Base-by-base conservation (phyloP, 495 filamentous ascomycete genomes). In the Aspergillus cavernicola region DNA sequence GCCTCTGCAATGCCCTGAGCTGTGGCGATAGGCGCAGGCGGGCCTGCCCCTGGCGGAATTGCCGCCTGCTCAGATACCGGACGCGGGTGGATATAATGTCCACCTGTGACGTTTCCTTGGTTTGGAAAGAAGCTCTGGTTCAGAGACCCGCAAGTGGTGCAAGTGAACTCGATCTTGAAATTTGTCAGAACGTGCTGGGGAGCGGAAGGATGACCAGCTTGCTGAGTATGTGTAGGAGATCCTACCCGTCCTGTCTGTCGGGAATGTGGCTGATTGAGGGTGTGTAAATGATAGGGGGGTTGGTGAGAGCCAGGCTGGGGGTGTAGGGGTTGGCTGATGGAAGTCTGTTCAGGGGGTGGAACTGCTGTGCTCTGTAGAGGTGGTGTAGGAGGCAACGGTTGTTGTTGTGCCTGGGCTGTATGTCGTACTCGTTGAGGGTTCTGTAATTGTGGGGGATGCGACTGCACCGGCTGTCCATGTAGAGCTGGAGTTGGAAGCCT, bases 81-180 rank as follows among this genome's bases (percentile, higher is more conserved):
- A 19, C 65, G 66, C 28, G 64, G 64, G 32, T 57, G 19, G 41
- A 76, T 57, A 36, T 71, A 74, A 33, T 47, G 58, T 20, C 53
- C 57, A 16, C 67, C 63, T 1, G 70, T 68, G 29, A 73, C 65
- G 44, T 74, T 70, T 7, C 73, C 71, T 33, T 74, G 70, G 19
- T 73, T 73, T 8, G 71, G 71, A 28, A 74, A 71, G 47, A 74
- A 76, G 52, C 73, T 71, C 42, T 76, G 71, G 43, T 76, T 76
- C 18, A 74, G 45, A 24, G 68, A 57, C n/a, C 73, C 73, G 29
- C 73, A 76, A 0, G 66, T 70, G 0, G 70, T 73, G 36, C 71
- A 76, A 6, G 71, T 72, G 20, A 76, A 76, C 20, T 74, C 71
- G 32, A 76, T 74, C 51, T 76, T 76, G 54, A 76, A 76, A 38